A percentile compares a stretch with the other conserved stretches of the same genome.
Evolutionary conservation across 345 rosid genomes (phyloP).

Genomic region (Eucalyptus leucophloia): DNA sequence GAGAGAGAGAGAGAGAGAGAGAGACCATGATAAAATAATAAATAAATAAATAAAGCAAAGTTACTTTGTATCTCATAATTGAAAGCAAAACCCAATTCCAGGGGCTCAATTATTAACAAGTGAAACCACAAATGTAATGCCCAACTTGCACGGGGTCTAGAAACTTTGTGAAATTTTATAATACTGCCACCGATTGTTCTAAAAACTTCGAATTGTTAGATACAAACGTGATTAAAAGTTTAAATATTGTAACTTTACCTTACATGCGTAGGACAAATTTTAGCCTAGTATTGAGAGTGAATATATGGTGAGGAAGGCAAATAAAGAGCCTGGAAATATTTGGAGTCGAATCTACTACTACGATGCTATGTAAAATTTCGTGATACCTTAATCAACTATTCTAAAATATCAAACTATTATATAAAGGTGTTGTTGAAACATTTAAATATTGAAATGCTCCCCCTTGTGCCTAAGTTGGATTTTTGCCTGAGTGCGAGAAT

Average conservation of each 20-base stretch:
- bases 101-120: not conserved
- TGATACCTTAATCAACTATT: no score
- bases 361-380: not conserved
- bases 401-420: not conserved
- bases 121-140: not conserved
- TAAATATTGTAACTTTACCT: not conserved
- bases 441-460: not conserved
- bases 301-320: not conserved
- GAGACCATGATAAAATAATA: not conserved
- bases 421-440: not conserved
- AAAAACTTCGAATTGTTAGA: not conserved
- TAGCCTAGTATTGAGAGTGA: not conserved
- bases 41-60: not conserved
- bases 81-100: not conserved
- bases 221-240: not conserved
- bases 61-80: not conserved
- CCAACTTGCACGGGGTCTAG: not conserved
- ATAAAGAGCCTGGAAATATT: not conserved
- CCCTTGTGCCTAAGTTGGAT: not conserved
- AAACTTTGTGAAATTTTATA: not conserved
- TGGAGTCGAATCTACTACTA: not conserved
- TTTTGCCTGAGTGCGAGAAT: not conserved
- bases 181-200: no score
- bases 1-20: no score
- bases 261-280: accelerated